Evolutionary conservation across 2,329 filamentous ascomycete genomes (phyloP).

Genomic region (Penicillium sp.): DNA sequence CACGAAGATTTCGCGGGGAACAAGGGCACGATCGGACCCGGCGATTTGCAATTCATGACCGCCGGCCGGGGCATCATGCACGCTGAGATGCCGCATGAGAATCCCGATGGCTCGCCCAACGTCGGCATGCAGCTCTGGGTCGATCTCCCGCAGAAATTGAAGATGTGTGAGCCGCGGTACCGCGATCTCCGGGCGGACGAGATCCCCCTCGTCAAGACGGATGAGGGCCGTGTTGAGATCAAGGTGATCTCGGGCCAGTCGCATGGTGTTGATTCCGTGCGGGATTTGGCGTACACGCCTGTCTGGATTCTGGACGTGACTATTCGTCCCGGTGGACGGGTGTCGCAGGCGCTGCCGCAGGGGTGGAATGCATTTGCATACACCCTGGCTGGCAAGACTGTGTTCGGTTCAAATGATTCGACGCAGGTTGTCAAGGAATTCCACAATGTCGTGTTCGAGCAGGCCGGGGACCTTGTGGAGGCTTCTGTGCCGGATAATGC

Average conservation of each 20-base stretch:
- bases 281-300: constrained; percentile 92
- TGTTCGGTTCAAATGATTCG: constrained; percentile 56
- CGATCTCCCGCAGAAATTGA: constrained; percentile 78
- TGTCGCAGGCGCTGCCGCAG: constrained; percentile 73
- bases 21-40: constrained; percentile 76
- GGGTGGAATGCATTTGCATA: constrained; percentile 93
- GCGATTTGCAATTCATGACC: constrained; percentile 98
- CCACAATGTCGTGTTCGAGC: constrained; percentile 87
- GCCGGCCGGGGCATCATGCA: constrained; percentile 90
- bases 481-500: constrained; percentile 69
- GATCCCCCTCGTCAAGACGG: constrained; percentile 72
- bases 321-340: constrained; percentile 74
- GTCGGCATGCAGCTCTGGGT: constrained; percentile 96
- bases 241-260: constrained; percentile 90
- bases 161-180: constrained; percentile 88
- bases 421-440: constrained; percentile 55
- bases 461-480: constrained; percentile 73
- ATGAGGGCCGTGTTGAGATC: constrained; percentile 72
- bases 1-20: constrained; percentile 92
- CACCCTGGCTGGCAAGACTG: constrained; percentile 71
- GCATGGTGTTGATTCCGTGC: constrained; percentile 80
- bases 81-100: constrained; percentile 88
- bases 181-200: constrained; percentile 78
- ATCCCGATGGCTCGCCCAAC: constrained; percentile 73
- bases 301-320: constrained; percentile 93